These are phyloP conservation scores for Pseudophaeomoniella oleicola DNA, from an alignment of 2,329 filamentous ascomycete genomes.

Conservation along the genomic window DNA sequence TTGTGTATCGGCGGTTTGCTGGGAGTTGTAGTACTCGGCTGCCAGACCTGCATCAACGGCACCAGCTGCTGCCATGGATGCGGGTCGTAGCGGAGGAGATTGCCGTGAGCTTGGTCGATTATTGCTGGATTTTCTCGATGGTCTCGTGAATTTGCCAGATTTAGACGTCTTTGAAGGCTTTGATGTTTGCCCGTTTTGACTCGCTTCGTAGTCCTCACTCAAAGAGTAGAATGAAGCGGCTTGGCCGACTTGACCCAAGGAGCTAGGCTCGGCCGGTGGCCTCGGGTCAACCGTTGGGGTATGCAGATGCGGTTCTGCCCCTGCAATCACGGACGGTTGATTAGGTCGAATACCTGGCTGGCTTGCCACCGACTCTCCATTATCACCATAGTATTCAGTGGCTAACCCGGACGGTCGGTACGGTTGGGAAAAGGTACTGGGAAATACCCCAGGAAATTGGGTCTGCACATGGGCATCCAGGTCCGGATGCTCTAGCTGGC, in stretches of 20 bases:
- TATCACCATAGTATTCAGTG: conserved; percentile 48
- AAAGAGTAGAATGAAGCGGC: conserved; percentile 42
- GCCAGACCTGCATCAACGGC: conserved; percentile 5
- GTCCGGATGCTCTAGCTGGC: conserved; percentile 1
- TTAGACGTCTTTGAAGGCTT: conserved; percentile 15
- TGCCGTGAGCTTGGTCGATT: not conserved
- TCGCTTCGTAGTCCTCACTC: conserved; percentile 8
- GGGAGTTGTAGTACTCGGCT: conserved; percentile 4
- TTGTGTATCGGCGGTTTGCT: not conserved
- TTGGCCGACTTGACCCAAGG: conserved; percentile 31
- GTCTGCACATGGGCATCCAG: conserved; percentile 35
- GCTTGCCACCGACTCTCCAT: conserved; percentile 42
- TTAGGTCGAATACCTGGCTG: conserved; percentile 46
- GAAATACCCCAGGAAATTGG: conserved; percentile 46
- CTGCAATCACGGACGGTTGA: conserved; percentile 37
- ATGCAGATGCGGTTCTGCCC: conserved; percentile 38
- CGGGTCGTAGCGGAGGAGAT: not conserved
- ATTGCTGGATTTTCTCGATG: conserved; percentile 6
- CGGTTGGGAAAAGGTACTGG: conserved; percentile 27
- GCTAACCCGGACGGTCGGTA: conserved; percentile 38
- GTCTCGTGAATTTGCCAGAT: conserved; percentile 18
- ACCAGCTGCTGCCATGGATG: conserved; percentile 1
- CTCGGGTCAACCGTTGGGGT: conserved; percentile 34
- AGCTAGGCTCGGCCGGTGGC: conserved; percentile 45
- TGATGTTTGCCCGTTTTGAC: conserved; percentile 13